Evolutionary conservation across 2,329 filamentous ascomycete species (phyloP).

Genomic region (Orbilia brochopaga): DNA sequence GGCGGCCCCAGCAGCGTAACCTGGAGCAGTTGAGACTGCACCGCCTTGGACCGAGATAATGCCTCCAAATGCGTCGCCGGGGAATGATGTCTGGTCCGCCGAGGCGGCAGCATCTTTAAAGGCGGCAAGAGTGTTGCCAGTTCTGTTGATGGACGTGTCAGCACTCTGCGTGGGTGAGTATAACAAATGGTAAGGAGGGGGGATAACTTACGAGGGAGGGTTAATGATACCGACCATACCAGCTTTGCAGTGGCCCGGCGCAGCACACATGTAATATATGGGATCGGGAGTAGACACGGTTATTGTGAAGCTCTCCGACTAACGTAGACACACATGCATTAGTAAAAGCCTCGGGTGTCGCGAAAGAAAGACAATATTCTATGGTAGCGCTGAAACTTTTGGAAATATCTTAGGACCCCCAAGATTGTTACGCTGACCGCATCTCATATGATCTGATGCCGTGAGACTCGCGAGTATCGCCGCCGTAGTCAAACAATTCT

Average conservation of each 20-base stretch:
- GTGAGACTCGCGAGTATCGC: too few species aligned
- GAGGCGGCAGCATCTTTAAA: conserved; percentile 23
- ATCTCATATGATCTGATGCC: too few species aligned
- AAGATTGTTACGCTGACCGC: too few species aligned
- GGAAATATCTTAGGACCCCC: too few species aligned
- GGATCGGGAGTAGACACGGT: not conserved
- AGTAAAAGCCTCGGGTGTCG: too few species aligned
- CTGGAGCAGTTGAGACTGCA: conserved; percentile 28
- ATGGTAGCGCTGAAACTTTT: too few species aligned
- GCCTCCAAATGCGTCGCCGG: conserved; percentile 24
- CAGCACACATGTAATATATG: not conserved
- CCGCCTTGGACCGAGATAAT: conserved; percentile 26
- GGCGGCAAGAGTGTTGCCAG: conserved; percentile 42
- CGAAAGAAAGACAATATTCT: too few species aligned
- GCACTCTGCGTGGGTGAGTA: too few species aligned
- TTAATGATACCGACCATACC: not conserved
- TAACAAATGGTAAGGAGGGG: too few species aligned
- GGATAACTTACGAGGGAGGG: not conserved
- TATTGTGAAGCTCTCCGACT: not conserved
- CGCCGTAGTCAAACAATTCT: too few species aligned
- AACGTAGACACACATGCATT: not conserved
- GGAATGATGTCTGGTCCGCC: conserved; percentile 14
- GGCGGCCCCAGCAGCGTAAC: conserved; percentile 9
- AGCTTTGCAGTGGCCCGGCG: not conserved
- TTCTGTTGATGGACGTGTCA: not conserved